A percentile compares a stretch with the other conserved stretches of the same genome.
Conservation (phyloP, 495 filamentous ascomycete species). For the Penicillium coffeae region DNA sequence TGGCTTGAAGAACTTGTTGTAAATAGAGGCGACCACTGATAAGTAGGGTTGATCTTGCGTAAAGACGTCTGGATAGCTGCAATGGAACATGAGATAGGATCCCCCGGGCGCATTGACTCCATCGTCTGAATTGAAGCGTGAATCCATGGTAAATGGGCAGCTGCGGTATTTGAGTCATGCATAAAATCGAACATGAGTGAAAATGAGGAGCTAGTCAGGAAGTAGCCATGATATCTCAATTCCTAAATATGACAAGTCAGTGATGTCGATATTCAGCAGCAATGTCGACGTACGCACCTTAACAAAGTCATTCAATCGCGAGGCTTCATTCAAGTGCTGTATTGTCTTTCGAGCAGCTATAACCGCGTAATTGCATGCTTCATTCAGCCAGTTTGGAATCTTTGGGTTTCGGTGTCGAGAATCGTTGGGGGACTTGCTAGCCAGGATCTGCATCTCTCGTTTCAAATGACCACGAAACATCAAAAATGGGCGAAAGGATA, state of each 20-base stretch:
- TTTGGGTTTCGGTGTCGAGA: slow-evolving; percentile 21
- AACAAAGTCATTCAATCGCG: slow-evolving; percentile 32
- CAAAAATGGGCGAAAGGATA: slow-evolving; percentile 44
- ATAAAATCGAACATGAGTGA: slow-evolving; percentile 41
- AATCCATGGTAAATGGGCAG: slow-evolving; percentile 40
- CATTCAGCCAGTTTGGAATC: slow-evolving; percentile 39
- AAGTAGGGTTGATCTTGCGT: slow-evolving; percentile 32
- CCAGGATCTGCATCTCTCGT: slow-evolving; percentile 22
- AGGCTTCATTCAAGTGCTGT: slow-evolving; percentile 34
- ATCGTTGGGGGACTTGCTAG: slow-evolving; percentile 2
- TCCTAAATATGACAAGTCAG: slow-evolving; percentile 26
- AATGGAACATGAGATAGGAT: slow-evolving; percentile 31
- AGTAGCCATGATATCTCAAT: slow-evolving; percentile 41
- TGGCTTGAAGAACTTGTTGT: no score
- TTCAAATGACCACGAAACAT: slow-evolving; percentile 43
- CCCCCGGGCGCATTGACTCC: slow-evolving; percentile 27
- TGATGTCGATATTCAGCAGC: not conserved
- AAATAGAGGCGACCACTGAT: slow-evolving; percentile 24
- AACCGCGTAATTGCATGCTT: slow-evolving; percentile 37
- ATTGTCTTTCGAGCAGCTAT: slow-evolving; percentile 36
- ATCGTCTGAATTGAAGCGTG: slow-evolving; percentile 32
- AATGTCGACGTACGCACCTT: slow-evolving; percentile 18
- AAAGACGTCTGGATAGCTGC: slow-evolving; percentile 32
- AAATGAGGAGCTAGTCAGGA: slow-evolving; percentile 34
- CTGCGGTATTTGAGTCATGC: slow-evolving; percentile 28